Percentiles rank a stretch among this genome's conserved stretches.
phyloP scores from a whole-genome alignment of 768 basidiomycete species.

The Hericium coralloides region DNA sequence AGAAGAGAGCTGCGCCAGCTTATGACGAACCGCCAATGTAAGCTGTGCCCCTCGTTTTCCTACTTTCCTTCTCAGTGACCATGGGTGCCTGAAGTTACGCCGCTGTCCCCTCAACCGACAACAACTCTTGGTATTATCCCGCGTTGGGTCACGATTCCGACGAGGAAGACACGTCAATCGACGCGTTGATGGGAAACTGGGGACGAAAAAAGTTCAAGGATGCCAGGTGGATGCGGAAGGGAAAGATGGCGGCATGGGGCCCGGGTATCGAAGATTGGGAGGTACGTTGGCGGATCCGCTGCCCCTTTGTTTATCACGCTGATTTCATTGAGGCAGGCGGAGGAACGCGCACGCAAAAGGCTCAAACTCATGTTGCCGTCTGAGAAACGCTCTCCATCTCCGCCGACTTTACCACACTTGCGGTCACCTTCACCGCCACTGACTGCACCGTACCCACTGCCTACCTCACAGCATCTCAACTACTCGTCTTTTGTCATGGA shows the following conservation, averaged over 20 bases:
- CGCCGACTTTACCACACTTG: constrained; percentile 66
- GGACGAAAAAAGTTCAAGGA: constrained; percentile 68
- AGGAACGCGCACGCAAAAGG: constrained; percentile 78
- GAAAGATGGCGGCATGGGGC: constrained; percentile 80
- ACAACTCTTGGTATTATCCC: constrained; percentile 78
- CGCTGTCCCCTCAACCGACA: constrained; percentile 42
- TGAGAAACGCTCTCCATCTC: constrained; percentile 56
- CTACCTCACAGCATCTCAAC: constrained; percentile 56
- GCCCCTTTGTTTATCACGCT: constrained; percentile 8
- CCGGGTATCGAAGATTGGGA: constrained; percentile 83
- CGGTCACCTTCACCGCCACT: constrained; percentile 74
- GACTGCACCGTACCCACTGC: constrained; percentile 64
- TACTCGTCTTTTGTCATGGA: constrained; percentile 85
- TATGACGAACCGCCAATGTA: constrained; percentile 5
- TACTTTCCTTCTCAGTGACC: neutral
- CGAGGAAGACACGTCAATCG: constrained; percentile 37
- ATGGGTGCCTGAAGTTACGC: neutral
- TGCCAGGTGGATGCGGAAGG: constrained; percentile 75
- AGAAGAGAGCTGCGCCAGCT: constrained; percentile 9
- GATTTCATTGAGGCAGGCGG: constrained; percentile 39
- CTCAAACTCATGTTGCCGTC: constrained; percentile 58
- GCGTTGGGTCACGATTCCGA: constrained; percentile 66
- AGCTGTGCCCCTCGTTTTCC: neutral
- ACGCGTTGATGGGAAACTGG: constrained; percentile 66
- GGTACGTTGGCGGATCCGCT: constrained; percentile 32